A percentile compares a stretch with the other conserved stretches of the same genome.
Conservation (phyloP, 192 early-diverging fungal genomes). For the Umbelopsis isabellina region DNA sequence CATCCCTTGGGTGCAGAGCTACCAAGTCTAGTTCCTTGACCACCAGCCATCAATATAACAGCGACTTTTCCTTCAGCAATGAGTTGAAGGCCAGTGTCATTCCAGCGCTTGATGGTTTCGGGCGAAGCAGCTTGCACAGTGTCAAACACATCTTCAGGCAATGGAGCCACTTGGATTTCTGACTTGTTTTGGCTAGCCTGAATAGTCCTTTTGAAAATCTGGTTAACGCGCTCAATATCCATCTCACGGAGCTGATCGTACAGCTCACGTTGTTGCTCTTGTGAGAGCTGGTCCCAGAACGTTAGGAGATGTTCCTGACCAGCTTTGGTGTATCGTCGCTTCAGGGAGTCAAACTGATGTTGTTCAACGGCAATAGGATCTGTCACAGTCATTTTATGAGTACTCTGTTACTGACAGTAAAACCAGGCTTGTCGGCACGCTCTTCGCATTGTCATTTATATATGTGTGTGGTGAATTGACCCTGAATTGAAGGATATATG, state of each 20-base stretch:
- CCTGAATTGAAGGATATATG: too few species aligned
- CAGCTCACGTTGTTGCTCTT: slow-evolving; percentile 55
- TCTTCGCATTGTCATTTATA: too few species aligned
- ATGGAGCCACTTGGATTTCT: slow-evolving; percentile 57
- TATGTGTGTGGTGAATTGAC: too few species aligned
- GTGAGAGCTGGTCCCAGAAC: slow-evolving; percentile 71
- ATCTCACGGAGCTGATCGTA: slow-evolving; percentile 68
- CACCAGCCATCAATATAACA: slow-evolving; percentile 91
- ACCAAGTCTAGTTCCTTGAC: slow-evolving; percentile 80
- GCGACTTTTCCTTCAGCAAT: slow-evolving; percentile 84
- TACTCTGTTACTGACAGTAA: neutral
- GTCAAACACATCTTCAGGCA: slow-evolving; percentile 63
- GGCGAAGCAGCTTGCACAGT: slow-evolving; percentile 47
- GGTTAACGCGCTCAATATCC: slow-evolving; percentile 75
- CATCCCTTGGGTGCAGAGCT: slow-evolving; percentile 85
- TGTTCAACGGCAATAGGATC: neutral
- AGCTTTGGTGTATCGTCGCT: slow-evolving; percentile 55
- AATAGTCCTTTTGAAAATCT: slow-evolving; percentile 72
- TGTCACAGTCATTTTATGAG: slow-evolving; percentile 28
- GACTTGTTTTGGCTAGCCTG: slow-evolving; percentile 27
- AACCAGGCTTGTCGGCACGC: neutral
- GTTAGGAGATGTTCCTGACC: slow-evolving; percentile 86
- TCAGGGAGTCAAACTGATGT: slow-evolving; percentile 19
- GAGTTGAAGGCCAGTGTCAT: slow-evolving; percentile 64
- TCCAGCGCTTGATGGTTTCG: slow-evolving; percentile 61